Conservation (phyloP, 768 basidiomycete genomes). For the Termitomyces sp. region DNA sequence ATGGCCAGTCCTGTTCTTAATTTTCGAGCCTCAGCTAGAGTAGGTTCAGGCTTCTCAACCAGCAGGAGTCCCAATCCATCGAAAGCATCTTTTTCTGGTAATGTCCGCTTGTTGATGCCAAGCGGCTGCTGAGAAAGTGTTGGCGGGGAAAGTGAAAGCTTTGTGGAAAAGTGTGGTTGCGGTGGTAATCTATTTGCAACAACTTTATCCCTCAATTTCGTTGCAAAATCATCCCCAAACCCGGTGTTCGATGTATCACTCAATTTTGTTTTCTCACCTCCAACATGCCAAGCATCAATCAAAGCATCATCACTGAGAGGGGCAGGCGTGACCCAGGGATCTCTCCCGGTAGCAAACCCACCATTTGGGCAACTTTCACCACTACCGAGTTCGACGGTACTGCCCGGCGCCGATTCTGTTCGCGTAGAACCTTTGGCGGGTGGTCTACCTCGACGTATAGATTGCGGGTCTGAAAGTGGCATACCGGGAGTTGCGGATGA, state of each 20-base stretch:
- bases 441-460: conserved; percentile 13
- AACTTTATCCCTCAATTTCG: conserved; percentile 50
- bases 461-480: conserved; percentile 18
- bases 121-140: conserved; percentile 2
- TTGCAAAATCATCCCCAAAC: conserved; percentile 67
- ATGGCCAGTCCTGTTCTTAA: conserved; percentile 66
- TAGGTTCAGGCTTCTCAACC: conserved; percentile 47
- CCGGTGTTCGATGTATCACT: conserved; percentile 22
- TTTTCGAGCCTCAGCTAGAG: conserved; percentile 71
- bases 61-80: conserved; percentile 59
- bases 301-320: conserved; percentile 13
- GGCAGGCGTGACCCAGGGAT: conserved; percentile 32
- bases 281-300: conserved; percentile 37
- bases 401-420: conserved; percentile 1
- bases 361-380: conserved; percentile 27
- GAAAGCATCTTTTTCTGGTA: conserved; percentile 62
- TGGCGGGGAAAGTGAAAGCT: conserved; percentile 8
- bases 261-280: conserved; percentile 14
- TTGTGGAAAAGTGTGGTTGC: conserved; percentile 10
- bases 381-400: conserved; percentile 6
- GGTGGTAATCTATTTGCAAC: conserved; percentile 24
- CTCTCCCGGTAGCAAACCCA: conserved; percentile 34
- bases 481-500: conserved; percentile 28
- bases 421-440: conserved; percentile 7
- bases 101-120: conserved; percentile 7